These are phyloP conservation scores for Pseudocercospora ulei DNA, from an alignment of 2,329 filamentous ascomycete species.

Conservation along the genomic window DNA sequence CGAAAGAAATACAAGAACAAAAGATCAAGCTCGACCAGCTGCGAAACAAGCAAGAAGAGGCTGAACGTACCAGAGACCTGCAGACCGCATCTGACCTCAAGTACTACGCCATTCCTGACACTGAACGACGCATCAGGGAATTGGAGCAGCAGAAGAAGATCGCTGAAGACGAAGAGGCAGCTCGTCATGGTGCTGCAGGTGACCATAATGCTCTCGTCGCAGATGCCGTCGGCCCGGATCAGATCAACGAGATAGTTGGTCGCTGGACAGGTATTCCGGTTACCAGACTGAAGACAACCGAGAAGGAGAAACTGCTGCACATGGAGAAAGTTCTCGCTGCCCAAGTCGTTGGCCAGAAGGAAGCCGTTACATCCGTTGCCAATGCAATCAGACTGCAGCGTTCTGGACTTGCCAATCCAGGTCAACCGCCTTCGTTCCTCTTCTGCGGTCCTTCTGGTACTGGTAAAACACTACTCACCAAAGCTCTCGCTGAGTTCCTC, in stretches of 20 bases:
- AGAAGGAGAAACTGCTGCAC: constrained; percentile 95
- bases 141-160: constrained; percentile 73
- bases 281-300: constrained; percentile 81
- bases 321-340: constrained; percentile 84
- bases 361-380: constrained; percentile 84
- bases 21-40: constrained; percentile 91
- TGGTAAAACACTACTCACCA: constrained; percentile 93
- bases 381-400: constrained; percentile 93
- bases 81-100: constrained; percentile 84
- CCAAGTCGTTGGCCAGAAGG: constrained; percentile 84
- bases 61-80: constrained; percentile 76
- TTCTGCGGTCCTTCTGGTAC: constrained; percentile 98
- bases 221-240: constrained; percentile 87
- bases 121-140: constrained; percentile 66
- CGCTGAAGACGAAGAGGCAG: constrained; percentile 59
- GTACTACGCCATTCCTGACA: constrained; percentile 95
- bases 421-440: constrained; percentile 93
- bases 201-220: constrained; percentile 60
- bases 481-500: constrained; percentile 91
- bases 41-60: constrained; percentile 84
- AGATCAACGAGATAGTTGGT: constrained; percentile 97
- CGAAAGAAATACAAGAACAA: constrained; percentile 48
- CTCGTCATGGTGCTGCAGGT: constrained; percentile 49
- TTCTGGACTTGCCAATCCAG: constrained; percentile 88
- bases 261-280: constrained; percentile 98